Base-by-base conservation (phyloP, 176 grass and related monocot genomes). In the Puya raimondii region DNA sequence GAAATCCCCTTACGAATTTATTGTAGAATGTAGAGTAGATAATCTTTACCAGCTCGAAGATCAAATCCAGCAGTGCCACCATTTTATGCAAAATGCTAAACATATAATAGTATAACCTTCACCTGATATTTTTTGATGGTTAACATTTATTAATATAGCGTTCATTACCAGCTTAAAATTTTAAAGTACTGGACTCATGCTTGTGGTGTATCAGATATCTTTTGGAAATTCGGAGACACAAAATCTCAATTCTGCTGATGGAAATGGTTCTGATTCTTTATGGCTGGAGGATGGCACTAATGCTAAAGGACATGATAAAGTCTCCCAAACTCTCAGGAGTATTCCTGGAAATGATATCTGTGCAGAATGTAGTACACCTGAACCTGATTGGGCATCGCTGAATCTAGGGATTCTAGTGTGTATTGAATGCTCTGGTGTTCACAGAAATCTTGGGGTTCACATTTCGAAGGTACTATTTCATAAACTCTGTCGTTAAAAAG, bases 381-480 rank as follows among this genome's bases (percentile, higher is more conserved):
- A 97, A 50, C 89, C 93, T 65, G 89, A 92, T 76, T 97, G 93
- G 93, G 93, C 88, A 72, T 97, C 89, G 68, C 81, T 97, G 49
- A 97, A 97, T 77, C 81, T 97, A 29, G 86, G 93, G 75, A 92
- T 97, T 74, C 83, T 97, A 61, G 79, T 97, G 53, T 97, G 93
- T 77, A 92, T 97, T 3, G 80, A 92, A 71, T 97, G 93, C 74
- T 97, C 93, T 70, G 93, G 93, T 64, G 93, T 88, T 81, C 93
- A 97, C 72, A 84, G 89, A 66, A 97, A 97, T 83, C 93, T 97
- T 70, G 93, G 89, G 58, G 93, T 97, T 58, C 93, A 97, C 75
- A 87, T 97, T 74, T 92, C 89, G 17, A 97, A 92, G 93, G 93
- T 97, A 29, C 72, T 49, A 77, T 54, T 70, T 66, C 70, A 8